Base-by-base conservation (phyloP, 495 filamentous ascomycete genomes). In the Penicillium riverlandense region DNA sequence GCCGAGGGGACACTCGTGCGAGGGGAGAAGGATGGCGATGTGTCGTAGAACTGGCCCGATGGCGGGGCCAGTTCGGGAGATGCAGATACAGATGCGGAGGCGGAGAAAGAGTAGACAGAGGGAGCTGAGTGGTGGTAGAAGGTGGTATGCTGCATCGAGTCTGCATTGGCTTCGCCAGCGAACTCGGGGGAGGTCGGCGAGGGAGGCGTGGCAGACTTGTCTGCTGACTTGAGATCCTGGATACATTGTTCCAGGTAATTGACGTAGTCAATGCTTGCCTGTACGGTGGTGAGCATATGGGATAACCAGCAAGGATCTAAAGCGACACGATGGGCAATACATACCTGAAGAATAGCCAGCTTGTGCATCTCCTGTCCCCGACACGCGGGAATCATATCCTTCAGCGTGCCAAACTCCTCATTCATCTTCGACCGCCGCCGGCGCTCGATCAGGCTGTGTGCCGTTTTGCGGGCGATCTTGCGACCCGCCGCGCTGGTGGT, bases 201-300 rank as follows among this genome's bases (percentile, higher is more conserved):
- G 11, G 63, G 57, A 12, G 59, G 54, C n/a, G 43, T 34, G 10
- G 27, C 37, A 0, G 44, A 27, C 1, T 46, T 43, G 30, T 57
- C 63, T n/a, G 73, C 79, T 7, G 72, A 80, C 56, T 95, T 90
- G 29, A 97, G 69, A 49, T 92, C 85, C 11, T 74, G 60, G 15
- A 97, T 83, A 59, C 92, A 97, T 60, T 85, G 79, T 57, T 98
- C 87, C 2, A 98, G 79, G 54, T 98, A 98, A 47, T 86, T 86
- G 45, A 96, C 82, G 57, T 98, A 97, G 53, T 97, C 92, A 53
- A 98, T 97, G 50, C 88, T 94, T 13, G 92, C 86, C 90, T 95
- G 13, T 39, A 16, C 32, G 9, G 32, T 2, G 9, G 32, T 34
- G 6, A 34, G 32, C 6, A 12, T 34, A 34, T 12, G 4, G n/a